Evolutionary conservation across 208 protist species (phyloP).

Genomic region (Zelonia costaricensis): DNA sequence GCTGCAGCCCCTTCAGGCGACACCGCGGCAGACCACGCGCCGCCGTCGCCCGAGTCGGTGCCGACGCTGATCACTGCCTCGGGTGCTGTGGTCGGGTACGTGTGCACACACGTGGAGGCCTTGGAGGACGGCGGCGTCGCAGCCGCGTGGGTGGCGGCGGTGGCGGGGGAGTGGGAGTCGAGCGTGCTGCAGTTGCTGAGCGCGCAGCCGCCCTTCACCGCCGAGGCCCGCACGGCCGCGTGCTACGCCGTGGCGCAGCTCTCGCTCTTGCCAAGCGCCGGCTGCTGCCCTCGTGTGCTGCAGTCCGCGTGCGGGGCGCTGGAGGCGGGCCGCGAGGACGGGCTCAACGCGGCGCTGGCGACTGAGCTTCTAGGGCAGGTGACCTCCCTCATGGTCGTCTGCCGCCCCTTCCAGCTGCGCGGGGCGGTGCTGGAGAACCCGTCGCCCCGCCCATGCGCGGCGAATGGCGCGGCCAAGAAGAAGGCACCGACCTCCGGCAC

Average conservation of each 20-base stretch:
- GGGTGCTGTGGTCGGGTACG: constrained; percentile 22
- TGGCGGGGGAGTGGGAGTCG: constrained; percentile 18
- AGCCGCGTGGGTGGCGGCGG: background rate
- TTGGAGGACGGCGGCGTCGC: background rate
- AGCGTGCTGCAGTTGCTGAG: constrained; percentile 39
- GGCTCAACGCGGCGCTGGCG: constrained; percentile 28
- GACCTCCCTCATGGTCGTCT: constrained; percentile 35
- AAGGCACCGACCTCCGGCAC: background rate
- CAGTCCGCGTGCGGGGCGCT: constrained; percentile 30
- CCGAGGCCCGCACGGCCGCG: constrained; percentile 29
- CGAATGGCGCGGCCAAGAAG: background rate
- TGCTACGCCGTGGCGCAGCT: constrained; percentile 56
- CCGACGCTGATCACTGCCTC: constrained; percentile 25
- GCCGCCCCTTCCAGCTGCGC: constrained; percentile 26
- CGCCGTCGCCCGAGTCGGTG: background rate
- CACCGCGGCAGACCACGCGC: background rate
- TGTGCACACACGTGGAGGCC: background rate
- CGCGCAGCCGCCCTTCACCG: constrained; percentile 44
- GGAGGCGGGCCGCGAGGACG: constrained; percentile 9
- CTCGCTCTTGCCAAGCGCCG: constrained; percentile 20
- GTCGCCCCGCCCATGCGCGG: no score
- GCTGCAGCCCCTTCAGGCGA: background rate
- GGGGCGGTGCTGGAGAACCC: constrained; percentile 14
- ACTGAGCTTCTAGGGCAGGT: constrained; percentile 46
- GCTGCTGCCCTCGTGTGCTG: constrained; percentile 29